These are phyloP conservation scores for Tolypocladium guangdongense DNA, from an alignment of 2,329 filamentous ascomycete genomes.

Conservation along the genomic window DNA sequence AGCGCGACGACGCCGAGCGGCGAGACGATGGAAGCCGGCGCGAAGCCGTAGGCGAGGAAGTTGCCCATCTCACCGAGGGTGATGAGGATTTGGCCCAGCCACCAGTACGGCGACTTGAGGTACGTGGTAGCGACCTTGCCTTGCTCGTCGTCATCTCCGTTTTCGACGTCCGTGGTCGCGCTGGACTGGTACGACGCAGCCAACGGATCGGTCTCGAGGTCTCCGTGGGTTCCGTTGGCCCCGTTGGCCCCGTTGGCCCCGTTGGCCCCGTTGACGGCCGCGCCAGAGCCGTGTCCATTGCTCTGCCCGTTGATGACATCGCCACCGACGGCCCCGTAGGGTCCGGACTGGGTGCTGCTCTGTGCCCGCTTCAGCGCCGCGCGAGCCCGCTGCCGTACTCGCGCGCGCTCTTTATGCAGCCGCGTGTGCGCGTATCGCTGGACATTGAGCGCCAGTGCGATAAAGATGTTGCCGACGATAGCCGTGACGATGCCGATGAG, in stretches of 20 bases:
- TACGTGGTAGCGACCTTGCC: constrained; percentile 54
- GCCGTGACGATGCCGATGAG: constrained; percentile 91
- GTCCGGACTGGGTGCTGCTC: constrained; percentile 13
- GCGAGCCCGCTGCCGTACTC: constrained; percentile 42
- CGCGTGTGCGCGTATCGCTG: constrained; percentile 91
- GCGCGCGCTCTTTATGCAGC: constrained; percentile 59
- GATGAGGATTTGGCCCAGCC: constrained; percentile 88
- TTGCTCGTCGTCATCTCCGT: constrained; percentile 12
- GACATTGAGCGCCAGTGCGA: constrained; percentile 90
- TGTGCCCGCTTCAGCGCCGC: constrained; percentile 38
- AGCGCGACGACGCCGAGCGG: constrained; percentile 93
- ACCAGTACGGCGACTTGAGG: constrained; percentile 89
- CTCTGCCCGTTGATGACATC: constrained; percentile 4
- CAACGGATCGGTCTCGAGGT: constrained; percentile 40
- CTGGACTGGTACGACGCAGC: constrained; percentile 36
- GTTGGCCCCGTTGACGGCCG: constrained; percentile 20
- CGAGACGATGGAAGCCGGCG: constrained; percentile 92
- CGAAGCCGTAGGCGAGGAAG: constrained; percentile 94
- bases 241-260: too few species aligned
- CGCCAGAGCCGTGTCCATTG: constrained; percentile 12
- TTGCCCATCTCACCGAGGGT: constrained; percentile 89
- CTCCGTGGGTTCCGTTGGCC: constrained; percentile 10
- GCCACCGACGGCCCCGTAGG: constrained; percentile 23
- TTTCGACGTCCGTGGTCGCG: constrained; percentile 12
- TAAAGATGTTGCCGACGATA: constrained; percentile 85